Conservation (phyloP, 2,329 filamentous ascomycete species). For the Pseudopithomyces maydicus region DNA sequence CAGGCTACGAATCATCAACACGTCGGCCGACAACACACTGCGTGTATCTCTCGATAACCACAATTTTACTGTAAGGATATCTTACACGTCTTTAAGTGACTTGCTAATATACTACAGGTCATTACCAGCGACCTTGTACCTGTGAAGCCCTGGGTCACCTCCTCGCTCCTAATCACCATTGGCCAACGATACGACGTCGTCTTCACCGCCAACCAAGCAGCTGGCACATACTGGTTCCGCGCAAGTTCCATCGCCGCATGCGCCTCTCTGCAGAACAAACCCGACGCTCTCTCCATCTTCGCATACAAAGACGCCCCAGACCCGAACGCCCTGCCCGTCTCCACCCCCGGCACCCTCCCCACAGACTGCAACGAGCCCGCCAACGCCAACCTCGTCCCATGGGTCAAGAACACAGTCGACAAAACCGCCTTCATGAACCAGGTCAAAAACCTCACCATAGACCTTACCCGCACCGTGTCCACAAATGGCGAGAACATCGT, state of each 20-base stretch:
- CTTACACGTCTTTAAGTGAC: background rate
- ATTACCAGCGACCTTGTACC: constrained; percentile 28
- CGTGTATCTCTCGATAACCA: constrained; percentile 43
- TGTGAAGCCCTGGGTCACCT: constrained; percentile 7
- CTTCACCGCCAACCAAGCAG: constrained; percentile 26
- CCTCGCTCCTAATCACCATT: constrained; percentile 20
- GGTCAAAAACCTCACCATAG: constrained; percentile 21
- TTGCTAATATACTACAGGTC: background rate
- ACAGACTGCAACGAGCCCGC: constrained; percentile 42
- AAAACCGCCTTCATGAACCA: constrained; percentile 12
- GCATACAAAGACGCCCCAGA: constrained; percentile 32
- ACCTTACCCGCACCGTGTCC: constrained; percentile 16
- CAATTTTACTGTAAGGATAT: constrained; percentile 35
- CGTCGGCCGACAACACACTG: constrained; percentile 33
- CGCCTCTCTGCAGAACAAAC: constrained; percentile 21
- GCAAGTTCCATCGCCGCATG: constrained; percentile 24
- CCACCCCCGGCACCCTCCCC: constrained; percentile 27
- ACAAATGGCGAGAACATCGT: constrained; percentile 42
- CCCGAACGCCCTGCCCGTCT: constrained; percentile 37
- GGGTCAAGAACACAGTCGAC: constrained; percentile 18
- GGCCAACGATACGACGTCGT: constrained; percentile 39
- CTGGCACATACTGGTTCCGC: constrained; percentile 31
- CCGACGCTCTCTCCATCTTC: constrained; percentile 44
- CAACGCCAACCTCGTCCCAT: constrained; percentile 25
- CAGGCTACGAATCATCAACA: constrained; percentile 62